A percentile compares a stretch with the other conserved stretches of the same genome.
Evolutionary conservation across 1,284 basidiomycete species (phyloP).

Genomic region (Ustilago crameri): DNA sequence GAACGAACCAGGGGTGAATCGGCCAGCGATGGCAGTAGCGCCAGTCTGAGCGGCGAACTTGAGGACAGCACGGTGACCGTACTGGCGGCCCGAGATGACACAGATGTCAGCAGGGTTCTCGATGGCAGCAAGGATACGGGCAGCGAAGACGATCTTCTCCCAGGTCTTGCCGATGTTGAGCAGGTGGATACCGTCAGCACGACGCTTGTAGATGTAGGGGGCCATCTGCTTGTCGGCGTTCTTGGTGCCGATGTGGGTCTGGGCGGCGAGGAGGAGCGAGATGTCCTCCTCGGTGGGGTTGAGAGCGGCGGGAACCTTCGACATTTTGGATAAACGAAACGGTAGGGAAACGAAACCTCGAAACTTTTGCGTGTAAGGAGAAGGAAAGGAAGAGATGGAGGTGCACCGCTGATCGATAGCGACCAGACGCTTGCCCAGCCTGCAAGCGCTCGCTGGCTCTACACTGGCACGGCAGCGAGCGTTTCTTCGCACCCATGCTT

Average conservation of each 20-base stretch:
- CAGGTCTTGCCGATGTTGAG: constrained; percentile 99
- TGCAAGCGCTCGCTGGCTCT: neutral
- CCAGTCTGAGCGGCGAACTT: constrained; percentile 98
- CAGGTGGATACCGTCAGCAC: constrained; percentile 96
- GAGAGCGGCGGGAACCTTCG: constrained; percentile 89
- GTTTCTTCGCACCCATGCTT: neutral
- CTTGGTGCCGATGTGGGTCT: constrained; percentile 88
- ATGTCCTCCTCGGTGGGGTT: constrained; percentile 97
- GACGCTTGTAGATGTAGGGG: constrained; percentile 96
- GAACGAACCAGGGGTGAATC: constrained; percentile 95
- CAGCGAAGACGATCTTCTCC: constrained; percentile 82
- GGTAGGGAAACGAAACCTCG: constrained; percentile 43
- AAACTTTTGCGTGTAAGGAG: constrained; percentile 51
- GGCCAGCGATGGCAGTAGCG: constrained; percentile 96
- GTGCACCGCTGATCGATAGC: constrained; percentile 15
- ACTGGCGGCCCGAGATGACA: constrained; percentile 96
- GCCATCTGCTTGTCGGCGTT: constrained; percentile 99
- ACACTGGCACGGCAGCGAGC: neutral
- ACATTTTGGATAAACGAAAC: constrained; percentile 35
- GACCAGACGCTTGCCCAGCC: constrained; percentile 8
- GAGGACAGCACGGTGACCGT: constrained; percentile 98
- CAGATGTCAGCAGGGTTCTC: constrained; percentile 98
- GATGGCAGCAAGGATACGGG: constrained; percentile 71
- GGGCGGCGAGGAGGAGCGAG: constrained; percentile 90
- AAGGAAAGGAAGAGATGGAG: constrained; percentile 28